Evolutionary conservation across 2,329 filamentous ascomycete genomes (phyloP).

Genomic region (Pestalotiopsis sp.): DNA sequence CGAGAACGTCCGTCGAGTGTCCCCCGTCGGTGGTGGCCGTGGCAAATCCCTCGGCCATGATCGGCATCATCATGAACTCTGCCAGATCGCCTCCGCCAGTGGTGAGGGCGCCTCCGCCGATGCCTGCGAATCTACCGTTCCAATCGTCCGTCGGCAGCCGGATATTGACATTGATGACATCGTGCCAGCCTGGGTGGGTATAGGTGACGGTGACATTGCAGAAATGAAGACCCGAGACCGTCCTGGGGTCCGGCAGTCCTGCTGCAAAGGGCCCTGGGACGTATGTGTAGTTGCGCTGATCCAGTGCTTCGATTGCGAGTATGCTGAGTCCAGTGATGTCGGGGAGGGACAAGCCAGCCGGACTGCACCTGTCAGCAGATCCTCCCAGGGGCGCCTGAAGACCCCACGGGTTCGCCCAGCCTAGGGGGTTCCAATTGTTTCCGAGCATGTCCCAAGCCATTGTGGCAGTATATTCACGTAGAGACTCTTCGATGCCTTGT

Average conservation of each 20-base stretch:
- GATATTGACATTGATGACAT: constrained; percentile 37
- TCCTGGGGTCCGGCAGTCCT: not conserved
- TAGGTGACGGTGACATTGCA: constrained; percentile 47
- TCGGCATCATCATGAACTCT: constrained; percentile 18
- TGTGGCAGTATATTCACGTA: not conserved
- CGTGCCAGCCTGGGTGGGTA: constrained; percentile 42
- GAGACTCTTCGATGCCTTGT: too few species aligned
- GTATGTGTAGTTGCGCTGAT: constrained; percentile 9
- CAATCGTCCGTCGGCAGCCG: constrained; percentile 37
- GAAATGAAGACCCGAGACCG: constrained; percentile 23
- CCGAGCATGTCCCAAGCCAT: constrained; percentile 9
- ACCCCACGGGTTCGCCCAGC: constrained; percentile 12
- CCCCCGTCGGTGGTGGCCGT: constrained; percentile 30
- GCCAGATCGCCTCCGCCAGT: constrained; percentile 26
- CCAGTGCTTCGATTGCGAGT: constrained; percentile 6
- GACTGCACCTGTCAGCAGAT: constrained; percentile 9
- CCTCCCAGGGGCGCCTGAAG: not conserved
- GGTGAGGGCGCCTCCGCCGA: constrained; percentile 39
- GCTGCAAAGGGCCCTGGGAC: constrained; percentile 9
- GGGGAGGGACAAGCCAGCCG: constrained; percentile 2
- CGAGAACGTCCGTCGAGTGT: not conserved
- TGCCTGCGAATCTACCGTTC: constrained; percentile 39
- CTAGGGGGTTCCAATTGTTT: constrained; percentile 4
- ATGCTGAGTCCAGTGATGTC: constrained; percentile 11
- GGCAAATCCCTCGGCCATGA: constrained; percentile 26